A percentile compares a stretch with the other conserved stretches of the same genome.
Evolutionary conservation across 805 yeast species (phyloP).

Genomic region (Candida awuae): DNA sequence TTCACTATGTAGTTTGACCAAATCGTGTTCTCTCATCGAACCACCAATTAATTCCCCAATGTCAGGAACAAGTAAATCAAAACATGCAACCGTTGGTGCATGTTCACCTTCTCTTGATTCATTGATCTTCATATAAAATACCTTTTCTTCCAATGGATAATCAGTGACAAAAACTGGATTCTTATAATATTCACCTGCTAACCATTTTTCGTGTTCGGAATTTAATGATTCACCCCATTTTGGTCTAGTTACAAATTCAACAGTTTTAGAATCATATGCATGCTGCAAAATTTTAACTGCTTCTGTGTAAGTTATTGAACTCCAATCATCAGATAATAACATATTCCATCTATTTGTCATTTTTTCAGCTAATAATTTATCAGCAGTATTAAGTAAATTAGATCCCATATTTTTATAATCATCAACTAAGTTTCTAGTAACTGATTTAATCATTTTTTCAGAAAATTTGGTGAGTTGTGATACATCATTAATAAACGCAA

Average conservation of each 20-base stretch:
- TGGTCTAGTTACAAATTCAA: slow-evolving; percentile 36
- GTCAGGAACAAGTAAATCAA: slow-evolving; percentile 81
- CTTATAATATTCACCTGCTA: slow-evolving; percentile 60
- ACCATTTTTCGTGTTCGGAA: slow-evolving; percentile 87
- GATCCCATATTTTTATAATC: slow-evolving; percentile 23
- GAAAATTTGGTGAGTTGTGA: slow-evolving; percentile 54
- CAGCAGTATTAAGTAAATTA: slow-evolving; percentile 33
- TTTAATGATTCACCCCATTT: slow-evolving; percentile 66
- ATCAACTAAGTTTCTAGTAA: slow-evolving; percentile 29
- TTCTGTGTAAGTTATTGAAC: slow-evolving; percentile 61
- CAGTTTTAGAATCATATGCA: slow-evolving; percentile 26
- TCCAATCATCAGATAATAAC: slow-evolving; percentile 50
- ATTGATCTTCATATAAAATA: slow-evolving; percentile 81
- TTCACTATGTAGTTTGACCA: slow-evolving; percentile 38
- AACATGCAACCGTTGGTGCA: slow-evolving; percentile 73
- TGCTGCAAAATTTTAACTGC: slow-evolving; percentile 52
- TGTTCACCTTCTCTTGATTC: slow-evolving; percentile 21
- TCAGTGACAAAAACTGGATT: slow-evolving; percentile 85
- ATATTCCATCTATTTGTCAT: slow-evolving; percentile 52
- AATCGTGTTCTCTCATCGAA: slow-evolving; percentile 74
- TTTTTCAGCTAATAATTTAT: slow-evolving; percentile 30
- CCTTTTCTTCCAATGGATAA: slow-evolving; percentile 72
- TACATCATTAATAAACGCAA: slow-evolving; percentile 55
- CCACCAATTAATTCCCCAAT: slow-evolving; percentile 96
- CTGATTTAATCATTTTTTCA: slow-evolving; percentile 59